phyloP scores from a whole-genome alignment of 441 rosid species.

The Rhodomyrtus psidioides region DNA sequence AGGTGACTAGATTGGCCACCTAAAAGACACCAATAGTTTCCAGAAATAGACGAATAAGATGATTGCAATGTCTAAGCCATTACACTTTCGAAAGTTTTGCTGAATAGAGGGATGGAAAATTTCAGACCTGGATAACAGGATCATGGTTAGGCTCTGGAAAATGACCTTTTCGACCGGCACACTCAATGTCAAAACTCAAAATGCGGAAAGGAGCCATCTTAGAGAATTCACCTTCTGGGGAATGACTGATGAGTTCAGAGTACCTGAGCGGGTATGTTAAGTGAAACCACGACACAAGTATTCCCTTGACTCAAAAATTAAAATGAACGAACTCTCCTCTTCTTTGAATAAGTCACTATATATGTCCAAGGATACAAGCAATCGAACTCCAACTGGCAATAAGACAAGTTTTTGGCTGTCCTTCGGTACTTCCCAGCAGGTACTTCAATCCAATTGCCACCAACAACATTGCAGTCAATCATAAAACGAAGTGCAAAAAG shows the following conservation, averaged over 20 bases:
- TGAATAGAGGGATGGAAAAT: slow-evolving; percentile 1
- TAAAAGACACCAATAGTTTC: slow-evolving; percentile 24
- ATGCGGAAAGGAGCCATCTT: slow-evolving; percentile 99
- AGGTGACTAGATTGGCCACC: slow-evolving; percentile 94
- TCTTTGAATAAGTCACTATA: neutral
- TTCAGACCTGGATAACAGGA: slow-evolving; percentile 92
- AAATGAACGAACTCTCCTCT: neutral
- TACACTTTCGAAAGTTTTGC: neutral
- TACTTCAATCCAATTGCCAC: slow-evolving; percentile 98
- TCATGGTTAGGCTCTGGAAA: slow-evolving; percentile 98
- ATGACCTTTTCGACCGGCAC: slow-evolving; percentile 99
- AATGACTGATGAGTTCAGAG: slow-evolving; percentile 80
- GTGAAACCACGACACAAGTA: slow-evolving; percentile 9
- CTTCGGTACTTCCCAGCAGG: slow-evolving; percentile 79
- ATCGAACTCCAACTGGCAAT: slow-evolving; percentile 87
- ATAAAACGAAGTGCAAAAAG: slow-evolving; percentile 96
- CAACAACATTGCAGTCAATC: slow-evolving; percentile 85
- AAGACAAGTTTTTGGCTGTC: slow-evolving; percentile 49
- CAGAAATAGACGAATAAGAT: slow-evolving; percentile 7
- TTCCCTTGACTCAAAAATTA: neutral
- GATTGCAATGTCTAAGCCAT: neutral
- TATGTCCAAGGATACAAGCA: slow-evolving; percentile 74
- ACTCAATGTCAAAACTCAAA: slow-evolving; percentile 96
- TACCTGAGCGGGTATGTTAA: slow-evolving; percentile 42
- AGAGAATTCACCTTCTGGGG: slow-evolving; percentile 85